These are phyloP conservation scores for Fistulina hepatica DNA, from an alignment of 1,284 basidiomycete species.

Conservation along the genomic window DNA sequence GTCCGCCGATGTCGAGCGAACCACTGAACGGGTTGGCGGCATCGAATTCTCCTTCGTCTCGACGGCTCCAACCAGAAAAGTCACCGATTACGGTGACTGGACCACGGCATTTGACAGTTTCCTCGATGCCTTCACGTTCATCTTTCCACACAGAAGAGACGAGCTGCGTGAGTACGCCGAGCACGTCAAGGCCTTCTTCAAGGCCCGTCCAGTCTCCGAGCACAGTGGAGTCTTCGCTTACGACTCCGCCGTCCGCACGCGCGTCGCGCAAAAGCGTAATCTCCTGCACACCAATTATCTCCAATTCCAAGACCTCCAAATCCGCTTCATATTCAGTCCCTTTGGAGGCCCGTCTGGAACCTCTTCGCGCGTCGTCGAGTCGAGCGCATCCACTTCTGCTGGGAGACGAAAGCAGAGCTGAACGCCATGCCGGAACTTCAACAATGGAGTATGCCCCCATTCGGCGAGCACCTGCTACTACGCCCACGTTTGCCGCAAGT, in stretches of 20 bases:
- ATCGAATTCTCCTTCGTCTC: constrained; percentile 8
- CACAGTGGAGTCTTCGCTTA: constrained; percentile 11
- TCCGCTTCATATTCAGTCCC: too few species aligned
- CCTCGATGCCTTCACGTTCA: constrained; percentile 4
- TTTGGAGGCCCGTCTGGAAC: too few species aligned
- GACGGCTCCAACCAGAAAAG: constrained; percentile 4
- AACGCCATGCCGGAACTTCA: constrained; percentile 13
- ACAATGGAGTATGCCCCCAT: constrained; percentile 13
- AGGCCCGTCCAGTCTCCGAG: constrained; percentile 11
- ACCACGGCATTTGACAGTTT: constrained; percentile 7
- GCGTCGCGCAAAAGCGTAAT: constrained; percentile 9
- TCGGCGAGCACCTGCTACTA: constrained; percentile 8
- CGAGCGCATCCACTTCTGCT: too few species aligned
- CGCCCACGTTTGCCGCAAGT: constrained; percentile 13
- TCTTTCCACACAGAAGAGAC: constrained; percentile 10
- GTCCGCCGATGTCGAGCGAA: constrained; percentile 8
- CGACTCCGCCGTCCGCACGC: constrained; percentile 10
- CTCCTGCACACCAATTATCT: constrained; percentile 7
- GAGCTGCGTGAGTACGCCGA: constrained; percentile 7
- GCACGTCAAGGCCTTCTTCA: constrained; percentile 8
- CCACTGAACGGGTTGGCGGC: constrained; percentile 1
- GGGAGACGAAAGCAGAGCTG: too few species aligned
- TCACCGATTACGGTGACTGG: constrained; percentile 9
- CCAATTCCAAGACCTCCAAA: constrained; percentile 7
- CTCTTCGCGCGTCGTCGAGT: too few species aligned